phyloP scores from a whole-genome alignment of 1,284 basidiomycete genomes.

The Caloboletus firmus region DNA sequence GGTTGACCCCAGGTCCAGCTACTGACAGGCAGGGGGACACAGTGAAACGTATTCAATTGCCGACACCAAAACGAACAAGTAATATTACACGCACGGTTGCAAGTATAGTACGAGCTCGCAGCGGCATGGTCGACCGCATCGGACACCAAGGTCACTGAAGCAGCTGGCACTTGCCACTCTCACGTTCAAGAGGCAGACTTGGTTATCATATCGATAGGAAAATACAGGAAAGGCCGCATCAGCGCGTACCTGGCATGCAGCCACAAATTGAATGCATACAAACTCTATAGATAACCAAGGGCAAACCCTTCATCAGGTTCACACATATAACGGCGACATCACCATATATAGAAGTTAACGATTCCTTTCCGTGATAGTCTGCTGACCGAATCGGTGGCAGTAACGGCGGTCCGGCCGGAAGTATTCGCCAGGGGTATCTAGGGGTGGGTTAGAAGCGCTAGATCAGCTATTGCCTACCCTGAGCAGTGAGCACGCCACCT shows the following conservation, averaged over 20 bases:
- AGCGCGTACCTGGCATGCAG: conserved; percentile 22
- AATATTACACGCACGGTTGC: conserved; percentile 10
- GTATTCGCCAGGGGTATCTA: conserved; percentile 16
- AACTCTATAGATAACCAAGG: conserved; percentile 7
- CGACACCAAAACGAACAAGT: conserved; percentile 5
- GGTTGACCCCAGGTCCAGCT: conserved; percentile 7
- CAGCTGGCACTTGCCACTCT: conserved; percentile 10
- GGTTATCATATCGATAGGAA: conserved; percentile 4
- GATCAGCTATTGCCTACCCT: conserved; percentile 16
- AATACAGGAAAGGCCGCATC: conserved; percentile 4
- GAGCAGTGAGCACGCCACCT: conserved; percentile 19
- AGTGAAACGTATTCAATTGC: conserved; percentile 5
- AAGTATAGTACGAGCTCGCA: conserved; percentile 12
- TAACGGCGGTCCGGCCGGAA: conserved; percentile 15
- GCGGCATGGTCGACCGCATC: conserved; percentile 10
- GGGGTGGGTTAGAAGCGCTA: not conserved
- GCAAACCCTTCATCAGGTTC: conserved; percentile 12
- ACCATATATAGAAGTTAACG: conserved; percentile 6
- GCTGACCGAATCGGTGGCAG: conserved; percentile 6
- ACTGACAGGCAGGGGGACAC: conserved; percentile 9
- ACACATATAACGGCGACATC: conserved; percentile 10
- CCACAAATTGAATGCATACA: conserved; percentile 14
- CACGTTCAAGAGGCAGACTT: conserved; percentile 6
- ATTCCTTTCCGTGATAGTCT: conserved; percentile 5
- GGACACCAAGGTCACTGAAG: conserved; percentile 9